Evolutionary conservation across 2,329 filamentous ascomycete genomes (phyloP).

Genomic region (Paecilomyces formosus): DNA sequence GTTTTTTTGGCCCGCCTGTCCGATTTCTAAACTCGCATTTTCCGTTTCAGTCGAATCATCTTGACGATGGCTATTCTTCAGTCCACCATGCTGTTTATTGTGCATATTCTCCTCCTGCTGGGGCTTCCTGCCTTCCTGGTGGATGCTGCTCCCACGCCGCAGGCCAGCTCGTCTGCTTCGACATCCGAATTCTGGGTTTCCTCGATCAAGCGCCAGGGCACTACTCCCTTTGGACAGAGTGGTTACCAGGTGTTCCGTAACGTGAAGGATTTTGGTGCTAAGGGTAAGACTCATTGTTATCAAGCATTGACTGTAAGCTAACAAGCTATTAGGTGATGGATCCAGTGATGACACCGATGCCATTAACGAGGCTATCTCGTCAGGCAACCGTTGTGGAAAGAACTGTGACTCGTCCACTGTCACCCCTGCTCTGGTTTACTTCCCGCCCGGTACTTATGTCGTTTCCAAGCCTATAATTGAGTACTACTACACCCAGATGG

Average conservation of each 20-base stretch:
- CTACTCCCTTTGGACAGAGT: slow-evolving; percentile 53
- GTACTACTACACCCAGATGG: slow-evolving; percentile 88
- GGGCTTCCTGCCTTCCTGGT: slow-evolving; percentile 19
- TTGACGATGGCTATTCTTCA: neutral
- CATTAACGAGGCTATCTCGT: slow-evolving; percentile 75
- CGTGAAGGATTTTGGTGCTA: slow-evolving; percentile 68
- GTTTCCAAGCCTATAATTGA: slow-evolving; percentile 73
- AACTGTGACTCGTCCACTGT: slow-evolving; percentile 77
- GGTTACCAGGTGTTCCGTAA: slow-evolving; percentile 70
- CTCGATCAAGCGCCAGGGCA: slow-evolving; percentile 61
- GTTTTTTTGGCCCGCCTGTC: neutral
- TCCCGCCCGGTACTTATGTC: slow-evolving; percentile 79
- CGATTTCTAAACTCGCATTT: neutral
- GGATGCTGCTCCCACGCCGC: slow-evolving; percentile 23
- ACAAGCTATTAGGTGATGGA: slow-evolving; percentile 48
- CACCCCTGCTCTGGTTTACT: slow-evolving; percentile 83
- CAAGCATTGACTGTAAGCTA: slow-evolving; percentile 4
- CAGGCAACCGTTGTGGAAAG: slow-evolving; percentile 70
- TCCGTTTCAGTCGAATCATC: neutral
- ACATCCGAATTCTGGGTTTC: slow-evolving; percentile 63
- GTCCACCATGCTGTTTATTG: slow-evolving; percentile 8
- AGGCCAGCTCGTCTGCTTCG: slow-evolving; percentile 9
- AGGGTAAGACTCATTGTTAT: slow-evolving; percentile 47
- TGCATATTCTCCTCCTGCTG: slow-evolving; percentile 25
- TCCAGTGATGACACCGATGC: slow-evolving; percentile 76